Percentiles rank a stretch among this genome's conserved stretches.
These are phyloP conservation scores for Lomentospora prolificans DNA, from an alignment of 2,329 filamentous ascomycete species.

Conservation along the genomic window DNA sequence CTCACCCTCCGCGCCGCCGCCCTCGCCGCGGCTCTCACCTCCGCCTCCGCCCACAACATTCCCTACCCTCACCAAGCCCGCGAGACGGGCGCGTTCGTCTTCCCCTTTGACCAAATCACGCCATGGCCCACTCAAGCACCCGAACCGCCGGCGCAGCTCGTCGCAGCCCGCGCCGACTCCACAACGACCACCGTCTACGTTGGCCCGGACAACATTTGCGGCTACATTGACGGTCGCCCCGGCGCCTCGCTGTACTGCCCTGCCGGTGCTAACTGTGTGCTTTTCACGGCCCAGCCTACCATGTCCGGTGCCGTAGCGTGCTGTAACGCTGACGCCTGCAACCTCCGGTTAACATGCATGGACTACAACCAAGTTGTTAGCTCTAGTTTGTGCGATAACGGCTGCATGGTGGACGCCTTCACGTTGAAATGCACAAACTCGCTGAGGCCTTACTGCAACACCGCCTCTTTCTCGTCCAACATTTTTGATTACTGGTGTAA, in stretches of 20 bases:
- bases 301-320: conserved; percentile 30
- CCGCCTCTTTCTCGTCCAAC: conserved; percentile 29
- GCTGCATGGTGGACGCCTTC: conserved; percentile 28
- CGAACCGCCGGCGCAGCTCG: conserved; percentile 16
- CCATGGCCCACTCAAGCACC: conserved; percentile 12
- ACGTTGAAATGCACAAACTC: conserved; percentile 35
- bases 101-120: conserved; percentile 1
- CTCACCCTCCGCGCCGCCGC: neutral
- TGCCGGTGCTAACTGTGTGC: conserved; percentile 24
- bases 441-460: conserved; percentile 31
- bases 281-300: conserved; percentile 23
- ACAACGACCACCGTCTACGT: conserved; percentile 26
- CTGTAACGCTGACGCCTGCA: conserved; percentile 25
- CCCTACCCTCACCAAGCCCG: neutral
- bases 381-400: conserved; percentile 27
- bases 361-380: conserved; percentile 25
- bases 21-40: neutral
- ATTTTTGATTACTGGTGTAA: conserved; percentile 37
- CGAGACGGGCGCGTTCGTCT: neutral
- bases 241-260: conserved; percentile 31
- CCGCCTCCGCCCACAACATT: neutral
- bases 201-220: conserved; percentile 40
- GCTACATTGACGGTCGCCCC: conserved; percentile 32
- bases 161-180: conserved; percentile 17
- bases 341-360: conserved; percentile 26